phyloP scores from a whole-genome alignment of 345 rosid genomes.

The Microcos paniculata region DNA sequence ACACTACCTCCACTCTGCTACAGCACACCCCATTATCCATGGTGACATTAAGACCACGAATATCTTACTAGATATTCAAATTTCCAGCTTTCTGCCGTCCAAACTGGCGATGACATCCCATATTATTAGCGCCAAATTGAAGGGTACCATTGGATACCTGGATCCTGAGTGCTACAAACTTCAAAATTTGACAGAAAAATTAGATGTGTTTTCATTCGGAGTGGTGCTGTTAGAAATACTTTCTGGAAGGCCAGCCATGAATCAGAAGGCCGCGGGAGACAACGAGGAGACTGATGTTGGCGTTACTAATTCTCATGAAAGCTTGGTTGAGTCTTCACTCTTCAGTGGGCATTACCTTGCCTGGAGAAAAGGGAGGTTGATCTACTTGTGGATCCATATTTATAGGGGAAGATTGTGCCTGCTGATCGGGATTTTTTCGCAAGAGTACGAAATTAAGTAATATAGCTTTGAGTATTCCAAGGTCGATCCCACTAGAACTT shows the following conservation, averaged over 20 bases:
- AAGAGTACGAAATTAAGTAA: too few species aligned
- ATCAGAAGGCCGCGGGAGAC: constrained; percentile 18
- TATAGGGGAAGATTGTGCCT: constrained; percentile 8
- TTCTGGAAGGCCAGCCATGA: constrained; percentile 33
- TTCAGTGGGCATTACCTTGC: background rate
- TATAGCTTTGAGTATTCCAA: too few species aligned
- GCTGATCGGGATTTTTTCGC: too few species aligned
- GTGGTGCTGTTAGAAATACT: constrained; percentile 35
- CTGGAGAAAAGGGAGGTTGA: background rate
- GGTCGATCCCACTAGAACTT: too few species aligned
- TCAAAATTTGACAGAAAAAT: constrained; percentile 38
- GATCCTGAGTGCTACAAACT: constrained; percentile 36
- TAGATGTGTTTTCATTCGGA: constrained; percentile 42
- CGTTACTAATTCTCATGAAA: background rate
- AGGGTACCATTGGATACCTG: constrained; percentile 32
- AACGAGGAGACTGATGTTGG: background rate
- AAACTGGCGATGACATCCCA: constrained; percentile 33
- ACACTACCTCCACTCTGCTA: constrained; percentile 40
- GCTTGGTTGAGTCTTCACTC: too few species aligned
- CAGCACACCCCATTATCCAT: constrained; percentile 30
- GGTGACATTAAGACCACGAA: constrained; percentile 38
- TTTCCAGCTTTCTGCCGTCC: constrained; percentile 38
- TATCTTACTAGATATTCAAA: constrained; percentile 36
- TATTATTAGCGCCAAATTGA: constrained; percentile 33
- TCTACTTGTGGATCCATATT: background rate